Evolutionary conservation across 2,329 filamentous ascomycete genomes (phyloP), one percentile per base, ranked within the genome.

Genomic region (Aspergillus ochraceoroseus): DNA sequence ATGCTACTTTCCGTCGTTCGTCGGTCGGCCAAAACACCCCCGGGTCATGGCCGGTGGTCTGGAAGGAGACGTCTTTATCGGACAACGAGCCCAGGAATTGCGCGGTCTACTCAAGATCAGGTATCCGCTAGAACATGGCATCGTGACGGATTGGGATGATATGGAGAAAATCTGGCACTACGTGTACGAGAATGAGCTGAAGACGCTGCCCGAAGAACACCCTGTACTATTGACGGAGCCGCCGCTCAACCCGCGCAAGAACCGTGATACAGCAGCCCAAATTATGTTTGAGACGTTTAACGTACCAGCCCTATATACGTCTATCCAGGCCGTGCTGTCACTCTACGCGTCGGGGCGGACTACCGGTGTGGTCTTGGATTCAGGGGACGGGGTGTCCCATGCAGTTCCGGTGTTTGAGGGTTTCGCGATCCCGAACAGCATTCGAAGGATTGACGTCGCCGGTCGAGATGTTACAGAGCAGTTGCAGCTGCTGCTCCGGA

Each of bases 161-260:
- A 98, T 98, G 92, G 92, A 98, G 73, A 82, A 87, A 71, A 98
- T 98, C 69, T 98, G 92, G 92, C 86, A 94, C 58, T 92, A 94
- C 61, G 88, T 98, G 38, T 98, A 96, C 65, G 86, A 86, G 43
- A 90, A 95, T 61, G 92, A 94, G 50, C 67, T 98, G 57, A 96
- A 95, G 73, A 95, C 90, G 34, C 75, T 95, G 62, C 95, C 89
- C 67, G 92, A 98, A 76, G 92, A 98, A 83, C 92, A 98, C 67
- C 92, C 92, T 30, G 90, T 98, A 46, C 80, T 98, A 37, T 76
- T 98, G 57, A 98, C 92, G 46, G 92, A 98, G 68, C 87, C 92
- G 34, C 92, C 92, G 27, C 74, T 98, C 52, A 98, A 98, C 67
- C 92, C 92, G 22, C 83, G 89, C 65, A 83, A 85, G 65, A 96